Conservation (phyloP, 164 flowering plant species). For the Warburgia ugandensis region DNA sequence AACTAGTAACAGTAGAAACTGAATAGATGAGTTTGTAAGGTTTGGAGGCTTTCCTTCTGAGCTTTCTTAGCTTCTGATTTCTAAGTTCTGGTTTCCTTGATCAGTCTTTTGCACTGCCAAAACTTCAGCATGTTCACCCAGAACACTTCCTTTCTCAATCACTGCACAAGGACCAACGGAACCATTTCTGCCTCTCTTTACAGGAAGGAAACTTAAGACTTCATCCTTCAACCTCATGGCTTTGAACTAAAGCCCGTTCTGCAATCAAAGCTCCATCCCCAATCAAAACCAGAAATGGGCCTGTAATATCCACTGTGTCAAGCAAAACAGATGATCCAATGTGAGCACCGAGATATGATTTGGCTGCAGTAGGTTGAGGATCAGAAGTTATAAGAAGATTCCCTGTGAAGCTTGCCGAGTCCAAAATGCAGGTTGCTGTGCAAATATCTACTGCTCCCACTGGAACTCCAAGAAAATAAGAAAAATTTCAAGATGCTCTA, state of each 20-base stretch:
- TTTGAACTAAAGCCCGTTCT: slow-evolving; percentile 65
- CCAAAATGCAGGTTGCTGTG: slow-evolving; percentile 70
- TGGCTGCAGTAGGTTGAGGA: slow-evolving; percentile 23
- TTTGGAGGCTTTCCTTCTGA: slow-evolving; percentile 31
- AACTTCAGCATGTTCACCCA: slow-evolving; percentile 41
- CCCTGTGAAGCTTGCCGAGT: slow-evolving; percentile 64
- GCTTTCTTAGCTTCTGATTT: slow-evolving; percentile 14
- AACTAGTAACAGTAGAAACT: too few relatives aligned
- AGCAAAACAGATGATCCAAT: slow-evolving; percentile 68
- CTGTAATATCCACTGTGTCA: slow-evolving; percentile 65
- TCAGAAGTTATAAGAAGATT: slow-evolving; percentile 43
- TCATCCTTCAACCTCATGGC: slow-evolving; percentile 76
- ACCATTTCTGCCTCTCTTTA: slow-evolving; percentile 47
- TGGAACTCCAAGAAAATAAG: slow-evolving; percentile 68
- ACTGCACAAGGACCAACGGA: slow-evolving; percentile 62
- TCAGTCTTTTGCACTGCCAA: slow-evolving; percentile 47
- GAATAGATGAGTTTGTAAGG: too few relatives aligned
- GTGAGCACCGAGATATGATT: slow-evolving; percentile 42
- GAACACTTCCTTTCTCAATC: slow-evolving; percentile 52
- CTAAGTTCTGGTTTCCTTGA: slow-evolving; percentile 23
- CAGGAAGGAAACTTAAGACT: slow-evolving; percentile 45
- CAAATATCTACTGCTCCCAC: slow-evolving; percentile 82
- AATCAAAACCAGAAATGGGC: slow-evolving; percentile 62
- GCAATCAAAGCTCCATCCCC: slow-evolving; percentile 67
- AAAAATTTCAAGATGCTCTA: slow-evolving; percentile 77